Evolutionary conservation across 2,329 filamentous ascomycete species (phyloP).

Genomic region (Fusarium piperis): DNA sequence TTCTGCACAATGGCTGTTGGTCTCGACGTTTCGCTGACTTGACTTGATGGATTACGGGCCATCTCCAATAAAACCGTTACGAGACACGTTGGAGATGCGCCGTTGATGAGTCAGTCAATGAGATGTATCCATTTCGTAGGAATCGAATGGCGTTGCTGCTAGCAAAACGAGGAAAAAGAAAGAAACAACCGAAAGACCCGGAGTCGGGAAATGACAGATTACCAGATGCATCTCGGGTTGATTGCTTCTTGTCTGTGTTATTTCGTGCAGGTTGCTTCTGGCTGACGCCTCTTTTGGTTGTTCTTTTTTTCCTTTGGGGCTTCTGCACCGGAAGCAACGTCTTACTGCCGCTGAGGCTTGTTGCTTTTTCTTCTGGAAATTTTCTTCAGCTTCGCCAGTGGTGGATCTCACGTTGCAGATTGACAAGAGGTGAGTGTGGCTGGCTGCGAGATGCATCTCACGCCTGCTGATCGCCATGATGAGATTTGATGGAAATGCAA

Average conservation of each 20-base stretch:
- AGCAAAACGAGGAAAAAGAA: neutral
- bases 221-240: neutral
- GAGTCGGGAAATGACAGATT: slow-evolving; percentile 1
- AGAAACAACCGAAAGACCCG: slow-evolving; percentile 2
- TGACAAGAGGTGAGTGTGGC: slow-evolving; percentile 4
- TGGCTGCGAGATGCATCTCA: slow-evolving; percentile 6
- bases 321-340: neutral
- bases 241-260: slow-evolving; percentile 15
- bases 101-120: neutral
- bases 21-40: neutral
- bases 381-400: slow-evolving; percentile 22
- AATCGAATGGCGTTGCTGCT: neutral
- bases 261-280: slow-evolving; percentile 18
- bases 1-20: neutral
- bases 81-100: neutral
- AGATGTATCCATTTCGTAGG: neutral
- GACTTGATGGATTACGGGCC: neutral
- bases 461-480: neutral
- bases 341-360: slow-evolving; percentile 17
- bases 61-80: slow-evolving; percentile 2
- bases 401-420: slow-evolving; percentile 23
- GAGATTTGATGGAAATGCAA: slow-evolving; percentile 1
- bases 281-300: slow-evolving; percentile 14
- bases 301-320: slow-evolving; percentile 9
- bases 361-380: slow-evolving; percentile 41